phyloP scores from a whole-genome alignment of 2,329 filamentous ascomycete genomes.

The Didymella exigua region DNA sequence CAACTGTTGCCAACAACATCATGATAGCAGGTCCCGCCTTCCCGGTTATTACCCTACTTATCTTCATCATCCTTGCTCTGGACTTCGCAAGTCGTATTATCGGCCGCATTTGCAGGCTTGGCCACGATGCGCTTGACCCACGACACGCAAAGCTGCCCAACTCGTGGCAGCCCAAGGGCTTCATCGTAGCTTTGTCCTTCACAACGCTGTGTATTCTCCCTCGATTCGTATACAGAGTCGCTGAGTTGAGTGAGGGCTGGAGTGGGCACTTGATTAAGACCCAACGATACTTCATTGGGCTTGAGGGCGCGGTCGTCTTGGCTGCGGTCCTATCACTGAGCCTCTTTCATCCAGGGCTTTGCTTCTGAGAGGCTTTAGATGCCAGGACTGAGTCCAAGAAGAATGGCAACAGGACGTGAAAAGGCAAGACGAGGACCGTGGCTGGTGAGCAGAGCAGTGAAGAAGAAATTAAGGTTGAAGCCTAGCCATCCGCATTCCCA shows the following conservation, averaged over 20 bases:
- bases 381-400: slow-evolving; percentile 6
- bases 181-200: slow-evolving; percentile 61
- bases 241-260: slow-evolving; percentile 70
- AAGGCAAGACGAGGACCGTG: slow-evolving; percentile 24
- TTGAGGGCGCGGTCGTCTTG: slow-evolving; percentile 45
- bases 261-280: slow-evolving; percentile 60
- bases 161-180: slow-evolving; percentile 58
- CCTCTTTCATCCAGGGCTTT: slow-evolving; percentile 45
- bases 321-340: slow-evolving; percentile 44
- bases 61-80: slow-evolving; percentile 50
- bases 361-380: slow-evolving; percentile 42
- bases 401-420: slow-evolving; percentile 19
- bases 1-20: slow-evolving; percentile 50
- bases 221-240: slow-evolving; percentile 68
- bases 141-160: slow-evolving; percentile 32
- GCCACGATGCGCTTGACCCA: slow-evolving; percentile 33
- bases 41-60: slow-evolving; percentile 52
- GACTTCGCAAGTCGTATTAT: slow-evolving; percentile 48
- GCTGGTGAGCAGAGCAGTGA: slow-evolving; percentile 14
- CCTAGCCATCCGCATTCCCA: too few relatives aligned
- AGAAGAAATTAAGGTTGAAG: slow-evolving; percentile 1
- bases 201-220: slow-evolving; percentile 69
- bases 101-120: slow-evolving; percentile 26
- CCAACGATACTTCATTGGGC: slow-evolving; percentile 48
- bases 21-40: slow-evolving; percentile 54